phyloP scores from a whole-genome alignment of 2,329 filamentous ascomycete genomes.

The Neurospora crassa region DNA sequence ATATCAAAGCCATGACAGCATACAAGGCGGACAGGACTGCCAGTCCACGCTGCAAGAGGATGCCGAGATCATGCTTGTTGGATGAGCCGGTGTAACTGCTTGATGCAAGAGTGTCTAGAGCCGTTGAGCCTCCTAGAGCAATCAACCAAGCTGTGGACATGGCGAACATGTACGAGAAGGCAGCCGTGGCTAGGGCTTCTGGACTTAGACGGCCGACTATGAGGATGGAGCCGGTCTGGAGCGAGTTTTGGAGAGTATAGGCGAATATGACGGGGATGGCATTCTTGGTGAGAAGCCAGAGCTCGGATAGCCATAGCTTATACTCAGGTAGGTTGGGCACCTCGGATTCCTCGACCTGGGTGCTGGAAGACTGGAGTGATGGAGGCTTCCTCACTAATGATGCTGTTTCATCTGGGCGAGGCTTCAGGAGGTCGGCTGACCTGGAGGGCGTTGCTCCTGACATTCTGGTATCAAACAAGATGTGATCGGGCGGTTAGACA shows the following conservation, averaged over 20 bases:
- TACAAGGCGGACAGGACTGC: slow-evolving; percentile 66
- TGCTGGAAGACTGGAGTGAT: background rate
- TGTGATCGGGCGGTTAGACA: background rate
- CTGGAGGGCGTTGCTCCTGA: background rate
- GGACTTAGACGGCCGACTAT: slow-evolving; percentile 73
- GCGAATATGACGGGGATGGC: slow-evolving; percentile 73
- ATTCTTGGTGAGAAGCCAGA: slow-evolving; percentile 56
- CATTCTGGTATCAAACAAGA: background rate
- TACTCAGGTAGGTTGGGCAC: slow-evolving; percentile 1
- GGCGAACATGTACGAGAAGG: slow-evolving; percentile 90
- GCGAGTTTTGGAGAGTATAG: slow-evolving; percentile 75
- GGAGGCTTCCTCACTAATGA: background rate
- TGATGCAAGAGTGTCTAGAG: slow-evolving; percentile 75
- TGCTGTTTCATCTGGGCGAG: background rate
- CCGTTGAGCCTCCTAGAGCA: slow-evolving; percentile 75
- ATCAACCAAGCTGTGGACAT: slow-evolving; percentile 85
- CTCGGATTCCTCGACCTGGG: background rate
- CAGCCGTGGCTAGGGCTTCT: slow-evolving; percentile 69
- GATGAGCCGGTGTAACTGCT: slow-evolving; percentile 75
- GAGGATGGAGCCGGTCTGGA: slow-evolving; percentile 74
- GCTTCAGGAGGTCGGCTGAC: background rate
- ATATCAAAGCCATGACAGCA: slow-evolving; percentile 60
- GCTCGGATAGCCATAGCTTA: slow-evolving; percentile 42
- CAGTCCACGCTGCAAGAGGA: slow-evolving; percentile 68
- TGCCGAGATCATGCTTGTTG: slow-evolving; percentile 68